Conservation (phyloP, 768 basidiomycete genomes). For the Punctularia strigosozonata region DNA sequence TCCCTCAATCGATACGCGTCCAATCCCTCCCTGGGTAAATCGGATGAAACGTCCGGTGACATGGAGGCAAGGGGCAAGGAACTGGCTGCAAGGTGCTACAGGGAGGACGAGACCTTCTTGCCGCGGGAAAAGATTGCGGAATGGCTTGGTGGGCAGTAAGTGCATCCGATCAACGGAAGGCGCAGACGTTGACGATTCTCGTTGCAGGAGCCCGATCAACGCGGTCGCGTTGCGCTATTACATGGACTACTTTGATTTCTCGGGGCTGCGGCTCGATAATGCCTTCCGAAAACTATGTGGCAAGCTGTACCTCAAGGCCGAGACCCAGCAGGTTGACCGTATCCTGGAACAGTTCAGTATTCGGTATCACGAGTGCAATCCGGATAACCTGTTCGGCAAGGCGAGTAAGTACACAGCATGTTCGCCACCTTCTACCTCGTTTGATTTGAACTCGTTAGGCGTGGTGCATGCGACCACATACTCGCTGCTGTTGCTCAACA, state of each 20-base stretch:
- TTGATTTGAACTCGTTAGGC: slow-evolving; percentile 30
- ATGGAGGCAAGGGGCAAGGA: slow-evolving; percentile 56
- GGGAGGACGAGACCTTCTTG: slow-evolving; percentile 77
- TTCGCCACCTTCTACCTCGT: slow-evolving; percentile 2
- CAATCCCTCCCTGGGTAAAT: slow-evolving; percentile 29
- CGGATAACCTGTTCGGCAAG: slow-evolving; percentile 66
- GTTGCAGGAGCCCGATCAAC: slow-evolving; percentile 60
- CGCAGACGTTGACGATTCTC: slow-evolving; percentile 1
- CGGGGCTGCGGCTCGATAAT: slow-evolving; percentile 8
- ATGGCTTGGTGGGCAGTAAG: slow-evolving; percentile 89
- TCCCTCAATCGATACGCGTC: slow-evolving; percentile 34
- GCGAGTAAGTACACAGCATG: slow-evolving; percentile 44
- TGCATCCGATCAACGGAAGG: slow-evolving; percentile 14
- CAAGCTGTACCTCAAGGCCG: slow-evolving; percentile 88
- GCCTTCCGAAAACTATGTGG: slow-evolving; percentile 65
- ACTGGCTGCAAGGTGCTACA: slow-evolving; percentile 70
- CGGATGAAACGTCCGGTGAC: slow-evolving; percentile 45
- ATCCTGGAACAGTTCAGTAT: slow-evolving; percentile 88
- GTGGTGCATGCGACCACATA: slow-evolving; percentile 94
- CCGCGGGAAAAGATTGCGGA: slow-evolving; percentile 90
- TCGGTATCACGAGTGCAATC: slow-evolving; percentile 90
- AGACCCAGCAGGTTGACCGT: slow-evolving; percentile 96
- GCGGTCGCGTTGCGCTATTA: slow-evolving; percentile 67
- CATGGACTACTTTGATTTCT: slow-evolving; percentile 84
- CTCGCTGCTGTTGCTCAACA: slow-evolving; percentile 88